Evolutionary conservation across 345 rosid species (phyloP).

Genomic region (Boechera retrofracta): DNA sequence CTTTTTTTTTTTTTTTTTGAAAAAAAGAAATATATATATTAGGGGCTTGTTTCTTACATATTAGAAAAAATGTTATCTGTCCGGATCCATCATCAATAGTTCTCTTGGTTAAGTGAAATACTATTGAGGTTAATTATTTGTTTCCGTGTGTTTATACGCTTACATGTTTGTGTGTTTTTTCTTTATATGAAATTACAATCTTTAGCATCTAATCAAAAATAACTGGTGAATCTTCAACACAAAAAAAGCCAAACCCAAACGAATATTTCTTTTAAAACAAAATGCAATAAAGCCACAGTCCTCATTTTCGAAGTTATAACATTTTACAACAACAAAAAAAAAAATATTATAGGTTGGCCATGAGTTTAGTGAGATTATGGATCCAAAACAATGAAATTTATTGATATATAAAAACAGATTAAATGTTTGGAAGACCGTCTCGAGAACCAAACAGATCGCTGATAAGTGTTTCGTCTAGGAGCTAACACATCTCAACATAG

Average conservation of each 20-base stretch:
- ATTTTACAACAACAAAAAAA: background rate
- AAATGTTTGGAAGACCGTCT: background rate
- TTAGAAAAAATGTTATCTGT: background rate
- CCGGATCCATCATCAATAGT: conserved; percentile 5
- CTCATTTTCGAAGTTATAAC: background rate
- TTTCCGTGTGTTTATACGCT: conserved; percentile 1
- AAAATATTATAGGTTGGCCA: background rate
- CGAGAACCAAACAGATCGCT: conserved; percentile 19
- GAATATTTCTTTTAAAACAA: background rate
- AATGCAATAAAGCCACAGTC: background rate
- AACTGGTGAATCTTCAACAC: background rate
- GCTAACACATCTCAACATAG: conserved; percentile 28
- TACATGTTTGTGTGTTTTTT: conserved; percentile 5
- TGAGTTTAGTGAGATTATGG: background rate
- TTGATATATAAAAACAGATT: background rate
- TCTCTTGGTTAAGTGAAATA: background rate
- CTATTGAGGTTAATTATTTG: background rate
- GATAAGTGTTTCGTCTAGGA: conserved; percentile 26
- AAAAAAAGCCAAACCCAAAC: background rate
- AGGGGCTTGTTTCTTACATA: conserved; percentile 11
- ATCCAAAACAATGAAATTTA: background rate
- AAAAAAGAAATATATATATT: background rate
- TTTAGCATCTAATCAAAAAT: background rate
- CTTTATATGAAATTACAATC: conserved; percentile 4
- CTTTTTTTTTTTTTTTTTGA: too few relatives aligned